Conservation (phyloP, 768 basidiomycete species). For the Austroboletus eburneus region DNA sequence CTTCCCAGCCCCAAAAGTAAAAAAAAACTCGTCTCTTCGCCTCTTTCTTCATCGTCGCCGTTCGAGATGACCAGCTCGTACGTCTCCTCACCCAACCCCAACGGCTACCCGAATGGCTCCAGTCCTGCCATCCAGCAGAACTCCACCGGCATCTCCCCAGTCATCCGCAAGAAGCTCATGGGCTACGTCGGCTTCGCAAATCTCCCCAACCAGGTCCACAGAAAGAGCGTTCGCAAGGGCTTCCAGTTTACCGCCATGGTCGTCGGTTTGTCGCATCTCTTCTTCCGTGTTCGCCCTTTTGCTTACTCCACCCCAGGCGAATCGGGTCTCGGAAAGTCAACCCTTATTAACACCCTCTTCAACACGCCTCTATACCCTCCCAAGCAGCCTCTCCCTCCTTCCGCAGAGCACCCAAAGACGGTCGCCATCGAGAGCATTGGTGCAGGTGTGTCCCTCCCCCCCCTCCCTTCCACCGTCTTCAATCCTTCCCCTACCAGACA, state of each 20-base stretch:
- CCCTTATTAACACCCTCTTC: constrained; percentile 98
- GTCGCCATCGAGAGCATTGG: constrained; percentile 98
- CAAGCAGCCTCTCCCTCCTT: constrained; percentile 79
- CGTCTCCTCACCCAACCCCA: constrained; percentile 52
- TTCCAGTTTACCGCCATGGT: constrained; percentile 99
- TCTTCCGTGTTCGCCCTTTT: constrained; percentile 9
- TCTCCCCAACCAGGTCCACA: constrained; percentile 98
- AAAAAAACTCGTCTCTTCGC: constrained; percentile 39
- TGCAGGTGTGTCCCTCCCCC: constrained; percentile 58
- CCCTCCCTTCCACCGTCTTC: not conserved
- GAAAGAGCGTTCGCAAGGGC: constrained; percentile 96
- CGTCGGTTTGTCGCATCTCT: constrained; percentile 68
- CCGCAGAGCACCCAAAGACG: constrained; percentile 84
- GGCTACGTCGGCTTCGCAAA: constrained; percentile 97
- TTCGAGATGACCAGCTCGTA: constrained; percentile 83
- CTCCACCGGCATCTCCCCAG: constrained; percentile 30
- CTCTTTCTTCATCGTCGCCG: constrained; percentile 18
- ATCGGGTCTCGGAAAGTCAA: constrained; percentile 98
- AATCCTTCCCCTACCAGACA: constrained; percentile 56
- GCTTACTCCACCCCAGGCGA: constrained; percentile 52
- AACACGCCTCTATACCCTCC: constrained; percentile 92
- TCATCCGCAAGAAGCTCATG: constrained; percentile 87
- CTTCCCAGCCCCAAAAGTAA: constrained; percentile 48
- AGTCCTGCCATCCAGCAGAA: constrained; percentile 52
- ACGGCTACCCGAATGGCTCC: constrained; percentile 59